Conservation (phyloP, 345 rosid species). For the Salix purpurea region DNA sequence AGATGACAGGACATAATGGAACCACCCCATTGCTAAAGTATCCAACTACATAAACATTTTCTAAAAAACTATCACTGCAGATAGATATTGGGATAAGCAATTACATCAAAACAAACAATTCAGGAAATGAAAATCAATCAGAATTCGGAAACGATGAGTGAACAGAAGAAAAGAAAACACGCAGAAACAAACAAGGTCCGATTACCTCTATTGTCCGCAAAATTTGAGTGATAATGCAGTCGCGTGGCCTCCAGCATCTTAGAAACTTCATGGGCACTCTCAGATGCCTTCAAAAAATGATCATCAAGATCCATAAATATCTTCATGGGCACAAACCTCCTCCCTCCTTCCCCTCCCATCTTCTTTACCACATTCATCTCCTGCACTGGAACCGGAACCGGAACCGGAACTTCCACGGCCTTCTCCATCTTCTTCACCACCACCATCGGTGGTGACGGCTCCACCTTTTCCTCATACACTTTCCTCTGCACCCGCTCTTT, state of each 20-base stretch:
- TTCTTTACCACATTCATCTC: conserved; percentile 17
- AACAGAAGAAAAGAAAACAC: neutral
- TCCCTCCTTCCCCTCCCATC: conserved; percentile 36
- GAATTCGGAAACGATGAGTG: neutral
- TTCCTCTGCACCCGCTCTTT: conserved; percentile 13
- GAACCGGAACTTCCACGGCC: conserved; percentile 18
- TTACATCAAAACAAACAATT: neutral
- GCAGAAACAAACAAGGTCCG: neutral
- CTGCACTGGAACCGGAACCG: conserved; percentile 16
- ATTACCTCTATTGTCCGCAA: conserved; percentile 88
- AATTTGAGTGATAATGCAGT: conserved; percentile 97
- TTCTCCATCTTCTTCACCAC: conserved; percentile 17
- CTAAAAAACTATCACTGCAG: neutral
- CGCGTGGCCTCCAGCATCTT: conserved; percentile 94
- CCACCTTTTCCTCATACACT: conserved; percentile 14
- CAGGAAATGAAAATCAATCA: neutral
- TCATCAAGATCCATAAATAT: conserved; percentile 74
- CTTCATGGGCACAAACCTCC: conserved; percentile 29
- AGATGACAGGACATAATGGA: neutral
- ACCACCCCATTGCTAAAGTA: neutral
- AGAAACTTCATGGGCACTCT: conserved; percentile 89
- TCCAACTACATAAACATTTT: neutral
- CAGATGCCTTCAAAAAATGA: conserved; percentile 79
- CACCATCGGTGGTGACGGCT: neutral
- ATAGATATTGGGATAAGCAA: neutral